phyloP scores from a whole-genome alignment of 768 basidiomycete genomes.

The Amanita rimosa region DNA sequence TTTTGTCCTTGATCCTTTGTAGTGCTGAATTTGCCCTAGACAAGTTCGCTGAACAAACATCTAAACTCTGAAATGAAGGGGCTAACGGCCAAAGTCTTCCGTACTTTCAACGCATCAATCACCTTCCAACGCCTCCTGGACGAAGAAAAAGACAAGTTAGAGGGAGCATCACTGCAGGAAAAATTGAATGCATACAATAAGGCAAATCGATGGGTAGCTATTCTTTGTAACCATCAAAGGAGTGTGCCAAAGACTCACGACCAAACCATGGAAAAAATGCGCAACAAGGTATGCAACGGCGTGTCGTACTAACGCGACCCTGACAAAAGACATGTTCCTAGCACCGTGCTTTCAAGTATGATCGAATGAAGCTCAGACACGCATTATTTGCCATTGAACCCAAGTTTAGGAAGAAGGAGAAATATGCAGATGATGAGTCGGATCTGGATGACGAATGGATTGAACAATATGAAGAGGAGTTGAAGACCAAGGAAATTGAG shows the following conservation, averaged over 20 bases:
- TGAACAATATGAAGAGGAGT: conserved; percentile 61
- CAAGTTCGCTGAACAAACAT: conserved; percentile 82
- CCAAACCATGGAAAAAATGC: conserved; percentile 90
- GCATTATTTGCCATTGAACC: conserved; percentile 69
- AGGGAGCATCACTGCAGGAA: conserved; percentile 76
- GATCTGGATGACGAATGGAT: conserved; percentile 94
- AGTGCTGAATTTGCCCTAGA: conserved; percentile 34
- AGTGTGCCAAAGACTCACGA: conserved; percentile 88
- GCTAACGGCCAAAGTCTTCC: conserved; percentile 97
- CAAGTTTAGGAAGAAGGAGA: conserved; percentile 73
- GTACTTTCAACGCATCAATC: conserved; percentile 97
- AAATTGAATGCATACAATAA: conserved; percentile 96
- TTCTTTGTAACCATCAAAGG: conserved; percentile 98
- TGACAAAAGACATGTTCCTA: conserved; percentile 21
- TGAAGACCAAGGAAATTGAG: conserved; percentile 77
- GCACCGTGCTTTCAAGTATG: conserved; percentile 88
- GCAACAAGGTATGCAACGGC: conserved; percentile 56
- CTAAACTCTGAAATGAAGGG: conserved; percentile 92
- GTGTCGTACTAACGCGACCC: not conserved
- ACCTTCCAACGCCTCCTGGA: conserved; percentile 92
- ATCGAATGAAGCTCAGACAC: conserved; percentile 93
- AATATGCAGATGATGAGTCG: conserved; percentile 74
- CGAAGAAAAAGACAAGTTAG: conserved; percentile 31
- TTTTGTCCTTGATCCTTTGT: conserved; percentile 2
- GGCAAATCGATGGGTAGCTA: conserved; percentile 94